Evolutionary conservation across 139 green algal species (phyloP), one percentile per base, ranked within the genome.

Genomic region (Raphidocelis subcapitata): DNA sequence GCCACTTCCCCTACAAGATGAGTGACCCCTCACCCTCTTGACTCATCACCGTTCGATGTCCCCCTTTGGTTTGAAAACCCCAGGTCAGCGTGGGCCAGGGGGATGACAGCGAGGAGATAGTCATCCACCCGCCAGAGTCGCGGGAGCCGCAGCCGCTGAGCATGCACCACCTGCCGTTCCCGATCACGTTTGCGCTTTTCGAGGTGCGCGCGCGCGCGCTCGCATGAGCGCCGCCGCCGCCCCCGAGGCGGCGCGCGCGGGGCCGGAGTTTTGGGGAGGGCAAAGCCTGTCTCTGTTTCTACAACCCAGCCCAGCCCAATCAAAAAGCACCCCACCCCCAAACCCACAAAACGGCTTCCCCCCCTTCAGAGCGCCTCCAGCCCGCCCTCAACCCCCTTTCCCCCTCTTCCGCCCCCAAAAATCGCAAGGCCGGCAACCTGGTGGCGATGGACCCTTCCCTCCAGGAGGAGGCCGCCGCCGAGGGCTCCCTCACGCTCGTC

Each of bases 101-200:
- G 49, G 49, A 57, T 57, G 49, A 20, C 18, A 20, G 20, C 18
- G 49, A 20, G 49, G 18, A 57, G 49, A 16, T 1, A 10, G 65
- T 54, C 26, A 61, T 81, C 15, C 69, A 82, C 26, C 57, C 69
- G 16, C 59, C 74, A 0, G 81, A 92, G 49, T 81, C 84, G 32
- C 67, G 84, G 3, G 93, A 98, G 83, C 84, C 92, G 3, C 24
- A 95, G 52, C 88, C 92, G 5, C 89, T 98, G 49, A 93, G 77
- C 51, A 81, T 98, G 35, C 94, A 98, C 83, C 93, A 97, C 75
- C 79, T 92, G 32, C 94, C 94, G 0, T 62, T 98, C 31, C 79
- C 88, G 2, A 63, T 96, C 62, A 92, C 85, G 4, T 95, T 97
- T 74, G 91, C 82, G 2, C 82, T 94, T 26, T 97, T 95, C 74